Percentiles rank a stretch among this genome's conserved stretches.
phyloP scores from a whole-genome alignment of 345 rosid species.

The Xanthoceras sorbifolium region DNA sequence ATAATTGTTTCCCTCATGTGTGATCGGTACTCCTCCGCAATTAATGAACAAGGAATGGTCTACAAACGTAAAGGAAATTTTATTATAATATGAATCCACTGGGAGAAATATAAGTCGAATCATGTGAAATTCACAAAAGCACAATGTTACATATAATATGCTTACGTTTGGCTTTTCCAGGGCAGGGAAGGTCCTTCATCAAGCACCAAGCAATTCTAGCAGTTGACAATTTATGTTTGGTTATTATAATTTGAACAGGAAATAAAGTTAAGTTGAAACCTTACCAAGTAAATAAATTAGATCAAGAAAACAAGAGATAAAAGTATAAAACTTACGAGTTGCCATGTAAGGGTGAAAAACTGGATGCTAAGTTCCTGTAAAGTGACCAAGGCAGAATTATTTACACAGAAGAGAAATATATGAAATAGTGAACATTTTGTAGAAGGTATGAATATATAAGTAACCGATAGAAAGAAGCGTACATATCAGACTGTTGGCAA shows the following conservation, averaged over 20 bases:
- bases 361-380: constrained; percentile 72
- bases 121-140: background rate
- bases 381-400: constrained; percentile 8
- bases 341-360: constrained; percentile 38
- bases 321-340: constrained; percentile 67
- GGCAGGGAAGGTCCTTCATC: constrained; percentile 67
- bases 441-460: background rate
- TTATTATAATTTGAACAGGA: background rate
- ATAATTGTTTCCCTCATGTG: constrained; percentile 37
- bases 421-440: background rate
- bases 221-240: constrained; percentile 11
- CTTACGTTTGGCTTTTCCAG: constrained; percentile 49
- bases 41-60: constrained; percentile 76
- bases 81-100: background rate
- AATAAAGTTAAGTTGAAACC: background rate
- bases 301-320: background rate
- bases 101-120: background rate
- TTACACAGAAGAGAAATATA: background rate
- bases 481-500: constrained; percentile 53
- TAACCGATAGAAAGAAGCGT: constrained; percentile 27
- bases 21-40: constrained; percentile 54
- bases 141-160: background rate
- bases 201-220: constrained; percentile 67
- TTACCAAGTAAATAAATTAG: background rate
- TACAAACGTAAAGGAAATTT: constrained; percentile 24